Percentiles rank a stretch among this genome's conserved stretches.
Conservation (phyloP, 2,329 filamentous ascomycete genomes). For the Apiospora sp. region DNA sequence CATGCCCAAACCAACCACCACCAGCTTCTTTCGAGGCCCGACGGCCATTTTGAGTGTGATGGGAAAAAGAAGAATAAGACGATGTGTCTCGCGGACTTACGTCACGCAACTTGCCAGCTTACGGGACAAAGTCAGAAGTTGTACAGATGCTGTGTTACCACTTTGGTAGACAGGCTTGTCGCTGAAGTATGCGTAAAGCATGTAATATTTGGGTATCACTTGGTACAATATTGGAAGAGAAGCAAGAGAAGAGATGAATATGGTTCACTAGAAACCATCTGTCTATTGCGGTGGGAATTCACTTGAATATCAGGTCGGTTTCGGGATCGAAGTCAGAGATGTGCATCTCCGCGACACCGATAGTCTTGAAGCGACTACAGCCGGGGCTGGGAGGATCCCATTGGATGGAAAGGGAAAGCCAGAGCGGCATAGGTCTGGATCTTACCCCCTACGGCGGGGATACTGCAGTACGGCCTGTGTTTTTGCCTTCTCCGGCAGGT, state of each 20-base stretch:
- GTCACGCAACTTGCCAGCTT: constrained; percentile 10
- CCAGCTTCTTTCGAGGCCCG: constrained; percentile 68
- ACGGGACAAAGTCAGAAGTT: background rate
- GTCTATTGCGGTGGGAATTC: background rate
- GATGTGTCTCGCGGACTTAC: background rate
- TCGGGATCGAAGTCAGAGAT: constrained; percentile 31
- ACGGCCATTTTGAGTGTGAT: constrained; percentile 51
- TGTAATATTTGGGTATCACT: background rate
- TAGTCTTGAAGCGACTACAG: constrained; percentile 29
- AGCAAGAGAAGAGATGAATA: constrained; percentile 1
- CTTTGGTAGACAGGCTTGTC: background rate
- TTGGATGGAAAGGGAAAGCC: constrained; percentile 4
- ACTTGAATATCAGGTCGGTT: constrained; percentile 1
- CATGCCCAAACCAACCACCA: constrained; percentile 91
- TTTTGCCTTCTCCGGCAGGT: constrained; percentile 8
- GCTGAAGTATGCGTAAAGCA: background rate
- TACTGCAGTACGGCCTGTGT: background rate
- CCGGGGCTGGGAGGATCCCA: constrained; percentile 25
- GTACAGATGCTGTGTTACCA: background rate
- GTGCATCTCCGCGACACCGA: constrained; percentile 38
- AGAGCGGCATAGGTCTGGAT: background rate
- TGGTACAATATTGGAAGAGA: background rate
- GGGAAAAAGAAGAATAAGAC: constrained; percentile 25
- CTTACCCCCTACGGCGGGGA: background rate
- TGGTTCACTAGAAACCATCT: background rate